Evolutionary conservation across 331 rosid genomes (phyloP).

Genomic region (Stylosanthes scabra): DNA sequence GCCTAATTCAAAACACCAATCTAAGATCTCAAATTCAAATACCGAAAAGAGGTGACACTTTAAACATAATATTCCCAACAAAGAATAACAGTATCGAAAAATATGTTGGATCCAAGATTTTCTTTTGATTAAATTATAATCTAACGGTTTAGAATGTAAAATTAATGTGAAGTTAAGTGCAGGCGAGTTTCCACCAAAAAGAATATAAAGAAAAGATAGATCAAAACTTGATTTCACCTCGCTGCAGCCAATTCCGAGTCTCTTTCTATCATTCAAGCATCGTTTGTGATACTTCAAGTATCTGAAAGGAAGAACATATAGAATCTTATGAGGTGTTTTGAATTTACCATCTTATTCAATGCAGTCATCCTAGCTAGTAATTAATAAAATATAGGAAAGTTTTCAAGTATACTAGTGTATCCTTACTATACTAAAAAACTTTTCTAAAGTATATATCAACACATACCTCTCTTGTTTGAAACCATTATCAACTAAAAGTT

Average conservation of each 20-base stretch:
- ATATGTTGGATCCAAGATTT: background rate
- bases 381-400: no score
- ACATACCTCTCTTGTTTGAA: conserved; percentile 95
- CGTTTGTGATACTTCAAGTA: conserved; percentile 81
- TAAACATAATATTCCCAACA: conserved; percentile 15
- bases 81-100: background rate
- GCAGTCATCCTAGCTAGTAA: background rate
- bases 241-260: conserved; percentile 96
- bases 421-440: no score
- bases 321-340: conserved; percentile 37
- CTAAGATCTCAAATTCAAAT: background rate
- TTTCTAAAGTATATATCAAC: conserved; percentile 3
- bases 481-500: conserved; percentile 95
- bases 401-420: no score
- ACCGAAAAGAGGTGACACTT: background rate
- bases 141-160: no score
- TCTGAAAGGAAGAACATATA: conserved; percentile 57
- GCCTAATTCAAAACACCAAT: no score
- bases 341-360: conserved; percentile 23
- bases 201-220: no score
- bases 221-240: conserved; percentile 50
- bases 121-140: no score
- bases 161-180: conserved; percentile 29
- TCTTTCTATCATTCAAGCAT: conserved; percentile 90
- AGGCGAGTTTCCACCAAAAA: conserved; percentile 29